phyloP scores from a whole-genome alignment of 805 yeast species.

The Pichia deserticola region DNA sequence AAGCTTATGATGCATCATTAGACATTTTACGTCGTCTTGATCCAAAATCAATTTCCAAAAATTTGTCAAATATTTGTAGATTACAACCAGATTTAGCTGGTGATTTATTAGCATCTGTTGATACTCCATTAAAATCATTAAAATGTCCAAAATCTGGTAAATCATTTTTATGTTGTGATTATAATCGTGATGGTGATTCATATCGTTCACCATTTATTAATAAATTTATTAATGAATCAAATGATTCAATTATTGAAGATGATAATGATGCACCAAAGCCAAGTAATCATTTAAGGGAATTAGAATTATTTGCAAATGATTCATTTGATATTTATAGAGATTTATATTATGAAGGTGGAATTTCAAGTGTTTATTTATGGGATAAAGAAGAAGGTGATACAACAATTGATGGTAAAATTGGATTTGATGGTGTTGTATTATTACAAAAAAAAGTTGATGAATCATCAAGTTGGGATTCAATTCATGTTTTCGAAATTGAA shows the following conservation, averaged over 20 bases:
- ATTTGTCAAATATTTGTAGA: constrained; percentile 42
- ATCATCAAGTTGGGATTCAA: constrained; percentile 78
- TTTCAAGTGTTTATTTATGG: constrained; percentile 87
- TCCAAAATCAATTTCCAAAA: constrained; percentile 49
- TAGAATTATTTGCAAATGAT: constrained; percentile 79
- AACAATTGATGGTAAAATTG: constrained; percentile 38
- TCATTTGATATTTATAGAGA: constrained; percentile 91
- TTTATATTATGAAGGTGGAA: constrained; percentile 91
- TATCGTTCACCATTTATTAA: constrained; percentile 90
- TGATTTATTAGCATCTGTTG: constrained; percentile 80
- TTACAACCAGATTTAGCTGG: constrained; percentile 68
- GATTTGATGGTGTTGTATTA: constrained; percentile 88
- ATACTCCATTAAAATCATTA: constrained; percentile 61
- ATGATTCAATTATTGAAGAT: constrained; percentile 14
- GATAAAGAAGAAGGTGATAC: constrained; percentile 58
- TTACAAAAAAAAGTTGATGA: constrained; percentile 58
- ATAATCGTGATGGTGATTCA: constrained; percentile 91
- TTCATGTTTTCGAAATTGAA: constrained; percentile 80
- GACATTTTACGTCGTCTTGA: constrained; percentile 71
- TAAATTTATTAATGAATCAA: constrained; percentile 45
- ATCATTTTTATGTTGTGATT: constrained; percentile 79
- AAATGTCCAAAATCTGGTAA: constrained; percentile 51
- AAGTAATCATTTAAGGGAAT: constrained; percentile 51
- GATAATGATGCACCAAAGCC: constrained; percentile 77
- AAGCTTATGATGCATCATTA: constrained; percentile 66